These are phyloP conservation scores for Ustilago cynodontis DNA, from an alignment of 1,284 basidiomycete species.

Conservation along the genomic window DNA sequence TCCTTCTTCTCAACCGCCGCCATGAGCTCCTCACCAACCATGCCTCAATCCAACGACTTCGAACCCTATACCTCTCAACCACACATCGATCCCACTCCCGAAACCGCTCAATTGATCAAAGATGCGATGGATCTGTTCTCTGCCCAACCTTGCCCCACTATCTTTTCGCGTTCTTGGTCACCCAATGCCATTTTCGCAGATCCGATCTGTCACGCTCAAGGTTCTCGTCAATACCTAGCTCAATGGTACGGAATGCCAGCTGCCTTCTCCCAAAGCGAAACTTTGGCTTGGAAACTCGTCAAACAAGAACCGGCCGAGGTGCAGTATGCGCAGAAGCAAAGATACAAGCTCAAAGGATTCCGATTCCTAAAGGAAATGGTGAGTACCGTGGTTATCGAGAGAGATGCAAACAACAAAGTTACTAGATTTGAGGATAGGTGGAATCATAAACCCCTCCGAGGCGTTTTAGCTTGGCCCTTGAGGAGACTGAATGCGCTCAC, in stretches of 20 bases:
- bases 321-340: slow-evolving; percentile 76
- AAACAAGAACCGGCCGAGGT: slow-evolving; percentile 73
- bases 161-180: slow-evolving; percentile 76
- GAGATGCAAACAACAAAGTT: slow-evolving; percentile 77
- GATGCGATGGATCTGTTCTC: slow-evolving; percentile 73
- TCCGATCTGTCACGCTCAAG: slow-evolving; percentile 31
- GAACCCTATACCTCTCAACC: neutral
- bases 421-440: slow-evolving; percentile 76
- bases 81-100: neutral
- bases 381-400: slow-evolving; percentile 77
- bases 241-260: slow-evolving; percentile 79
- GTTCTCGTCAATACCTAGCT: slow-evolving; percentile 29
- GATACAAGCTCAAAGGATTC: slow-evolving; percentile 73
- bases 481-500: slow-evolving; percentile 34
- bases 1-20: slow-evolving; percentile 20
- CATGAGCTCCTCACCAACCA: slow-evolving; percentile 14
- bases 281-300: slow-evolving; percentile 74
- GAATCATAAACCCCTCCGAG: slow-evolving; percentile 67
- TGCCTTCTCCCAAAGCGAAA: slow-evolving; percentile 74
- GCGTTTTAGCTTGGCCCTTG: slow-evolving; percentile 27
- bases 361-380: slow-evolving; percentile 74
- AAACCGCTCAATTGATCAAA: slow-evolving; percentile 18
- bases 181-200: slow-evolving; percentile 77
- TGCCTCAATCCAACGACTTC: neutral
- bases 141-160: slow-evolving; percentile 74